These are phyloP conservation scores for Urtica urens DNA, from an alignment of 306 rosid genomes.

Conservation along the genomic window DNA sequence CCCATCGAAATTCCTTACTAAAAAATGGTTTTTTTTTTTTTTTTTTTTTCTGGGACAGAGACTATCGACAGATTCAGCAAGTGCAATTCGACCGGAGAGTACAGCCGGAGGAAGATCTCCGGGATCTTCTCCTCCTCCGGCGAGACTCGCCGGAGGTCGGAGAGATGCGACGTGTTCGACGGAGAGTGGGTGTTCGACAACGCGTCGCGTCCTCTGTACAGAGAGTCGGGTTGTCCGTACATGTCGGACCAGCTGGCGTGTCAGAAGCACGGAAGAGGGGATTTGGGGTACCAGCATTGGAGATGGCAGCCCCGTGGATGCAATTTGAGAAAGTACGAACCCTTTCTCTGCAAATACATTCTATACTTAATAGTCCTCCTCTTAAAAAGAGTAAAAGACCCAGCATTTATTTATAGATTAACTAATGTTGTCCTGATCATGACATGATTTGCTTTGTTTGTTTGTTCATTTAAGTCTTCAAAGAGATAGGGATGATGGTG, in stretches of 20 bases:
- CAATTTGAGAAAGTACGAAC: slow-evolving; percentile 82
- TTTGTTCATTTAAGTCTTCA: too few species aligned
- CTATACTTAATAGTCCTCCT: too few species aligned
- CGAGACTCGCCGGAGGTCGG: slow-evolving; percentile 21
- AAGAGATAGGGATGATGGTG: too few species aligned
- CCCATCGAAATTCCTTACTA: too few species aligned
- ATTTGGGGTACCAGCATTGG: slow-evolving; percentile 74
- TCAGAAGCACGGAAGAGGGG: slow-evolving; percentile 82
- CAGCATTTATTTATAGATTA: too few species aligned
- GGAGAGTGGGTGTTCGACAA: slow-evolving; percentile 89
- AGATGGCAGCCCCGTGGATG: slow-evolving; percentile 95
- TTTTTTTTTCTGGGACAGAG: background rate
- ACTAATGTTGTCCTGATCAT: too few species aligned
- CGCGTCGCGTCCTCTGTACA: slow-evolving; percentile 62
- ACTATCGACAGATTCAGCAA: slow-evolving; percentile 81
- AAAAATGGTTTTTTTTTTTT: too few species aligned
- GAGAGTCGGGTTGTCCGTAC: slow-evolving; percentile 65
- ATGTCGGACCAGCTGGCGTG: slow-evolving; percentile 99
- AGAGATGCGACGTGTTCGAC: slow-evolving; percentile 68
- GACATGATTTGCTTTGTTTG: too few species aligned
- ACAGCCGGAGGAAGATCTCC: slow-evolving; percentile 64
- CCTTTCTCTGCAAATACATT: too few species aligned
- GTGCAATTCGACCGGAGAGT: slow-evolving; percentile 68
- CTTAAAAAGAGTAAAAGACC: too few species aligned
- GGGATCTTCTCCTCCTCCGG: slow-evolving; percentile 21